Conservation (phyloP, 345 rosid species). For the Sisymbrium irio region DNA sequence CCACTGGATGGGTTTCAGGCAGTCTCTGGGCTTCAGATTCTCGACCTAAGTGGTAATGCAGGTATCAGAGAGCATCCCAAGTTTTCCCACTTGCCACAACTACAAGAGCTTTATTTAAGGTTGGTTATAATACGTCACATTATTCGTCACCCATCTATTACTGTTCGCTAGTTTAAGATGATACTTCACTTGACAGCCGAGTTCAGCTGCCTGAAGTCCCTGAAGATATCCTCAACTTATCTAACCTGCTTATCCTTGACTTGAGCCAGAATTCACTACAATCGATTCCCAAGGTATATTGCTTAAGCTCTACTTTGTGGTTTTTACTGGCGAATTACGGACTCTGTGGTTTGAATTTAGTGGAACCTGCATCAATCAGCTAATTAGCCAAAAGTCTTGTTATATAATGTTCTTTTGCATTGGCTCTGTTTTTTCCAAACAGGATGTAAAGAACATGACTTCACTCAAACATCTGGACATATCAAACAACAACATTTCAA, state of each 20-base stretch:
- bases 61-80: slow-evolving; percentile 45
- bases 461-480: slow-evolving; percentile 74
- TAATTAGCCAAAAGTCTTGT: neutral
- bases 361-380: slow-evolving; percentile 11
- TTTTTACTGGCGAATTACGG: neutral
- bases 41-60: slow-evolving; percentile 80
- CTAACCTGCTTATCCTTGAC: slow-evolving; percentile 62
- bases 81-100: slow-evolving; percentile 61
- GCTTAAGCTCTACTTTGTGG: neutral
- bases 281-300: slow-evolving; percentile 56
- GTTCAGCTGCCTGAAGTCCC: slow-evolving; percentile 67
- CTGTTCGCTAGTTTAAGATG: slow-evolving; percentile 2
- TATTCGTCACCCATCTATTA: neutral
- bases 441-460: slow-evolving; percentile 65
- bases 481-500: slow-evolving; percentile 80
- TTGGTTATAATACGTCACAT: slow-evolving; percentile 29
- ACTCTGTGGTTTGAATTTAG: neutral
- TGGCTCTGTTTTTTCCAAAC: slow-evolving; percentile 25
- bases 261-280: slow-evolving; percentile 81
- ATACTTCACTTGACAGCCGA: slow-evolving; percentile 48
- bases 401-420: neutral
- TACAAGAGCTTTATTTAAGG: slow-evolving; percentile 91
- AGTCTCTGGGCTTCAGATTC: slow-evolving; percentile 63
- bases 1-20: slow-evolving; percentile 73
- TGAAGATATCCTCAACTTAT: slow-evolving; percentile 56